phyloP scores from a whole-genome alignment of 169 alveolate genomes.

The Plasmodium cynomolgi region DNA sequence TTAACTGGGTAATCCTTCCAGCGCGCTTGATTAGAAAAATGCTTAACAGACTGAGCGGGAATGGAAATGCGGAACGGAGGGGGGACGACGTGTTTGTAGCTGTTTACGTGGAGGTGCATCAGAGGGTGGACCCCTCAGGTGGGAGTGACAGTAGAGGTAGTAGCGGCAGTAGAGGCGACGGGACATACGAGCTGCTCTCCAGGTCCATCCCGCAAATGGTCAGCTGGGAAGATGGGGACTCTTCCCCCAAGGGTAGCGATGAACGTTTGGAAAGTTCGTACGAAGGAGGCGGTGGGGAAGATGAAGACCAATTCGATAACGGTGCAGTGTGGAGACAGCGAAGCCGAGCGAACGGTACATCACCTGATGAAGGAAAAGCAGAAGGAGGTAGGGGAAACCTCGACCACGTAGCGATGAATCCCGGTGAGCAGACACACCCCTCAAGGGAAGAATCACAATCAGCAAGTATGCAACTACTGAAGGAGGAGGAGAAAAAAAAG shows the following conservation, averaged over 20 bases:
- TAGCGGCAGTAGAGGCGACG: background rate
- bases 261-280: background rate
- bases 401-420: background rate
- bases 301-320: background rate
- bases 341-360: background rate
- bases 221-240: background rate
- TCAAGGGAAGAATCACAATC: background rate
- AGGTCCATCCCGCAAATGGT: slow-evolving; percentile 41
- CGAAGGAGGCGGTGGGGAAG: background rate
- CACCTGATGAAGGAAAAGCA: background rate
- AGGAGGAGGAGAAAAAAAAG: background rate
- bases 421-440: background rate
- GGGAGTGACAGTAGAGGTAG: background rate
- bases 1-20: slow-evolving; percentile 14
- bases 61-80: background rate
- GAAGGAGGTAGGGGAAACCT: background rate
- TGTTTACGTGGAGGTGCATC: slow-evolving; percentile 40
- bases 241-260: background rate
- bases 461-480: background rate
- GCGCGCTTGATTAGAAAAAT: background rate
- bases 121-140: background rate
- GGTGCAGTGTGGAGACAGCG: background rate
- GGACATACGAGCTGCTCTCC: slow-evolving; percentile 9
- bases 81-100: slow-evolving; percentile 33
- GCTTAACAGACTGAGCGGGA: background rate